A percentile compares a stretch with the other conserved stretches of the same genome.
phyloP scores from a whole-genome alignment of 2,329 filamentous ascomycete species.

The Pseudogymnoascus sp. region DNA sequence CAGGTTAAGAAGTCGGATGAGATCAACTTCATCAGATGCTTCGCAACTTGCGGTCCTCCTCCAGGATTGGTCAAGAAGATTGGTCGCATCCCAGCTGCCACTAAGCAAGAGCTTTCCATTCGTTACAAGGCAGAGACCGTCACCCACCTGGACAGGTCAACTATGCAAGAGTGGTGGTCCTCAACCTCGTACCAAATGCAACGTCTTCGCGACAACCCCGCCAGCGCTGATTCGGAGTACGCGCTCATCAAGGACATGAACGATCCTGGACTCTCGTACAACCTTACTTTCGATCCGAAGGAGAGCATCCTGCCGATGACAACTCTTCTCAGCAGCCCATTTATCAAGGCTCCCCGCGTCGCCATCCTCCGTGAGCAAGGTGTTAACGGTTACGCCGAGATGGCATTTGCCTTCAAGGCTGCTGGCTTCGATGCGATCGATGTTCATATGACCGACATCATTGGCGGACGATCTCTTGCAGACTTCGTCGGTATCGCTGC shows the following conservation, averaged over 20 bases:
- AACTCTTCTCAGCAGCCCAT: constrained; percentile 41
- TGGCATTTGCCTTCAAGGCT: constrained; percentile 90
- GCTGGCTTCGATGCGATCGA: constrained; percentile 90
- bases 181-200: constrained; percentile 89
- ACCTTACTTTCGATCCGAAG: constrained; percentile 67
- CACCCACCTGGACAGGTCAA: constrained; percentile 60
- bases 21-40: constrained; percentile 78
- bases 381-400: constrained; percentile 92
- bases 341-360: constrained; percentile 63
- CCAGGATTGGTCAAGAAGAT: constrained; percentile 77
- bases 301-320: constrained; percentile 68
- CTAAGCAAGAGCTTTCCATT: constrained; percentile 71
- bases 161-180: constrained; percentile 83
- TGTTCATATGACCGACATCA: constrained; percentile 93
- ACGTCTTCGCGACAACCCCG: constrained; percentile 78
- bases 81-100: constrained; percentile 62
- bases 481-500: constrained; percentile 84
- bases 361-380: constrained; percentile 94
- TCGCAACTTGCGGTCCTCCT: constrained; percentile 82
- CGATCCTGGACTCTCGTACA: constrained; percentile 80
- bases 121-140: constrained; percentile 64
- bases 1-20: constrained; percentile 83
- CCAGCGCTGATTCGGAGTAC: constrained; percentile 79
- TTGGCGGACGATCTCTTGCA: constrained; percentile 69
- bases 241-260: constrained; percentile 64